Evolutionary conservation across 306 rosid species (phyloP), one percentile per base, ranked within the genome.

Genomic region (Vigna radiata): DNA sequence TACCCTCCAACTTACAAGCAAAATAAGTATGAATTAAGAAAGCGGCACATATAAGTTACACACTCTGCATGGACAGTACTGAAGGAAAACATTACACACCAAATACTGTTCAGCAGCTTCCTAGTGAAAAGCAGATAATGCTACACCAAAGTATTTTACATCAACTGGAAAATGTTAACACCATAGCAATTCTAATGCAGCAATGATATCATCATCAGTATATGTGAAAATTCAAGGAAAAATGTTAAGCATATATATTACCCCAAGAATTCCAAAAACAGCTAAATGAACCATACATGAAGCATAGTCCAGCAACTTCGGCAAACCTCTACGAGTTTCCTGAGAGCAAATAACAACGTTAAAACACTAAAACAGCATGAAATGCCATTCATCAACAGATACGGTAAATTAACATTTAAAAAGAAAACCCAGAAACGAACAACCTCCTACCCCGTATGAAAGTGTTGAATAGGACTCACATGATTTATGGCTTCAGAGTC

Each of bases 261-360:
- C 86, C 84, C 86, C 83, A 9, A 85, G 79, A 81, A 85, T 85
- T 13, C 88, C 88, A 50, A 78, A 85, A 77, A 81, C 88, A 15
- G 88, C 78, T 46, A 85, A 21, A 15, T 78, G 81, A 49, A 62
- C 18, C 36, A 85, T 61, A 68, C 76, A 77, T 53, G 76, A 85
- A 55, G 68, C 72, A 2, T 48, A 78, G 58, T 85, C 76, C 70
- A 85, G 73, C 1, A 48, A 27, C 76, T 46, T 25, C 3, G 81
- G 81, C 72, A 81, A 54, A 3, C 73, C 79, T 59, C 56, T 31
- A 18, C 41, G 49, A 68, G 72, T 23, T 61, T 85, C 88, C 88
- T 85, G 80, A 76, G 73, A 68, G 12, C 10, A 44, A 4, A 52
- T 14, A 68, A 77, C 23, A 62, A 25, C 6, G 41, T 18, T 6